phyloP scores from a whole-genome alignment of 768 basidiomycete species.

The Omphalotus guepiniiformis region DNA sequence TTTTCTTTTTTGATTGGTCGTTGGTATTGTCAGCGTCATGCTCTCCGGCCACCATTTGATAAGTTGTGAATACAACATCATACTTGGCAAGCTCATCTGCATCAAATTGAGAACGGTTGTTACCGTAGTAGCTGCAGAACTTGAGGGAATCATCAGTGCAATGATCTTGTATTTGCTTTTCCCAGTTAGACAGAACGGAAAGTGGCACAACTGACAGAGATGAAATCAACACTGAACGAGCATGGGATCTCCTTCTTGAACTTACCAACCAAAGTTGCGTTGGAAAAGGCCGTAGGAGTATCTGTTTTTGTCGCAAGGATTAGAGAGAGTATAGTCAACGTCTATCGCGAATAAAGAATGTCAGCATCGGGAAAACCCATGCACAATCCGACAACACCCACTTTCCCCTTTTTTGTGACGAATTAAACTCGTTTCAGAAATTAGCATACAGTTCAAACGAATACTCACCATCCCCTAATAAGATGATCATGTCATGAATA shows the following conservation, averaged over 20 bases:
- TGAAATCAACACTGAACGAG: neutral
- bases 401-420: no score
- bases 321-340: conserved; percentile 81
- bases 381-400: no score
- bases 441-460: no score
- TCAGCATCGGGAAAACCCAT: no score
- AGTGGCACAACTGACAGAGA: conserved; percentile 63
- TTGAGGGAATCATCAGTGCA: conserved; percentile 49
- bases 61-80: conserved; percentile 84
- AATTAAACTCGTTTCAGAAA: no score
- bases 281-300: conserved; percentile 47
- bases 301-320: conserved; percentile 76
- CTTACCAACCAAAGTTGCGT: conserved; percentile 77
- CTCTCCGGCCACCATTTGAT: conserved; percentile 66
- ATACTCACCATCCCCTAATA: conserved; percentile 40
- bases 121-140: conserved; percentile 67
- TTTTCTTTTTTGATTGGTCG: conserved; percentile 49
- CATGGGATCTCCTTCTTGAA: neutral
- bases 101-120: conserved; percentile 49
- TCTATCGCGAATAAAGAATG: conserved; percentile 70
- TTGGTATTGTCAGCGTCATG: conserved; percentile 29
- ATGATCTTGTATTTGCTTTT: conserved; percentile 78
- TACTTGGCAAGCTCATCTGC: conserved; percentile 57
- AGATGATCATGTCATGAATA: no score
- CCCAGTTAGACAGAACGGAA: conserved; percentile 86